These are phyloP conservation scores for Termitomyces heimii DNA, from an alignment of 768 basidiomycete species.

Conservation along the genomic window DNA sequence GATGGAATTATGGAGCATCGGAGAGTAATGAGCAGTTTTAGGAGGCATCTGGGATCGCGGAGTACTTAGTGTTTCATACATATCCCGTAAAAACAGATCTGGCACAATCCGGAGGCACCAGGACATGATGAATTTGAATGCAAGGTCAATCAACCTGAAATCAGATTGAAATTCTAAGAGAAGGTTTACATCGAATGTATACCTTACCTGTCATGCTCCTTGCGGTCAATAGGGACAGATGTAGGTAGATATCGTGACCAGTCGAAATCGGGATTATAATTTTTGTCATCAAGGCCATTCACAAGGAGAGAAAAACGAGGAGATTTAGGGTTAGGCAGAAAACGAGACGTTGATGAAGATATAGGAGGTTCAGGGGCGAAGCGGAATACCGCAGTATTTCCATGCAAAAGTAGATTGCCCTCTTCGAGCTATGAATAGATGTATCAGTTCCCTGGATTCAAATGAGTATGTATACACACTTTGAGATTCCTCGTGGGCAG, in stretches of 20 bases:
- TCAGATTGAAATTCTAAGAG: neutral
- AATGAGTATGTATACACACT: constrained; percentile 18
- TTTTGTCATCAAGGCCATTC: constrained; percentile 29
- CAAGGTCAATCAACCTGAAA: constrained; percentile 34
- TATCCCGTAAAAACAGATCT: constrained; percentile 42
- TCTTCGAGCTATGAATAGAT: constrained; percentile 28
- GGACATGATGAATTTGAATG: constrained; percentile 43
- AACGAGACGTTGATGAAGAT: constrained; percentile 23
- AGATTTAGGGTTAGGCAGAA: constrained; percentile 30
- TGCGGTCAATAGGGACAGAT: constrained; percentile 34
- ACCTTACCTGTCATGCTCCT: constrained; percentile 38
- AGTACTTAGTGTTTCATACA: constrained; percentile 33
- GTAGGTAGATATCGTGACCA: constrained; percentile 44
- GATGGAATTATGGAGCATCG: constrained; percentile 67
- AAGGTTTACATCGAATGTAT: neutral
- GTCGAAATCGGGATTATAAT: constrained; percentile 41
- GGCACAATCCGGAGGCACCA: constrained; percentile 47
- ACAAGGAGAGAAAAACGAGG: constrained; percentile 36
- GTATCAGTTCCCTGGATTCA: neutral
- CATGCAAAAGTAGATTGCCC: constrained; percentile 32
- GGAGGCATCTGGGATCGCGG: constrained; percentile 31
- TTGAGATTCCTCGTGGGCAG: constrained; percentile 32
- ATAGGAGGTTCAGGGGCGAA: constrained; percentile 23
- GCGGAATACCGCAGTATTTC: constrained; percentile 37
- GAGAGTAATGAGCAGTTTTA: constrained; percentile 57